Evolutionary conservation across 352 stramenopile genomes (phyloP).

Genomic region (Phytophthora ramorum): DNA sequence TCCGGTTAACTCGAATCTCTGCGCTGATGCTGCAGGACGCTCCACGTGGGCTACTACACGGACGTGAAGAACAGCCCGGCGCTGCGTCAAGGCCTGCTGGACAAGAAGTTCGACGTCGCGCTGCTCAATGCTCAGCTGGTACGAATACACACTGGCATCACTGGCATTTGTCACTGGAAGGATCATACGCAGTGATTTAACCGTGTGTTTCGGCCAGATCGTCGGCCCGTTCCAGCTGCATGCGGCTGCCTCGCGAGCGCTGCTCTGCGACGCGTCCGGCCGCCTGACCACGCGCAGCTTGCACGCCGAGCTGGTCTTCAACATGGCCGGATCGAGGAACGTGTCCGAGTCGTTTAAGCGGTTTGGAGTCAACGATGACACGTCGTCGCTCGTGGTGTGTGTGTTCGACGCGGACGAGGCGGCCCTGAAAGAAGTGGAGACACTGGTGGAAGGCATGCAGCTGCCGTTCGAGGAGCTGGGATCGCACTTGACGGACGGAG

Average conservation of each 20-base stretch:
- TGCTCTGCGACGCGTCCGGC: constrained; percentile 68
- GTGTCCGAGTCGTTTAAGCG: constrained; percentile 84
- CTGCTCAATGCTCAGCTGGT: constrained; percentile 82
- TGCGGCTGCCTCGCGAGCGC: constrained; percentile 66
- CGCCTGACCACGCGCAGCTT: constrained; percentile 78
- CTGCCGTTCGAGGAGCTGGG: constrained; percentile 55
- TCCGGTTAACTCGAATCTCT: background rate
- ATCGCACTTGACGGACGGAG: constrained; percentile 49
- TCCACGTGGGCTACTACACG: constrained; percentile 77
- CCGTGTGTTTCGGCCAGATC: constrained; percentile 45
- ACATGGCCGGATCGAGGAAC: constrained; percentile 85
- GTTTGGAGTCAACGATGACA: constrained; percentile 71
- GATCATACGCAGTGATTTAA: background rate
- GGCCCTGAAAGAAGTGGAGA: constrained; percentile 38
- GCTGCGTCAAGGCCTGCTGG: constrained; percentile 63
- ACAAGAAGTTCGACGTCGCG: constrained; percentile 74
- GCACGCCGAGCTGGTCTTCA: constrained; percentile 87
- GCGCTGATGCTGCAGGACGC: constrained; percentile 48
- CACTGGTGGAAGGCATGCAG: constrained; percentile 63
- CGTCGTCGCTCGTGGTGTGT: constrained; percentile 71
- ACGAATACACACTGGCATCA: background rate
- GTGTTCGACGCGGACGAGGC: constrained; percentile 74
- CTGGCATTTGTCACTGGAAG: constrained; percentile 6
- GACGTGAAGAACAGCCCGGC: constrained; percentile 73
- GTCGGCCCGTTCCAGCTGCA: constrained; percentile 82